Conservation (phyloP, 257 asterid genomes). For the Lithospermum erythrorhizon region DNA sequence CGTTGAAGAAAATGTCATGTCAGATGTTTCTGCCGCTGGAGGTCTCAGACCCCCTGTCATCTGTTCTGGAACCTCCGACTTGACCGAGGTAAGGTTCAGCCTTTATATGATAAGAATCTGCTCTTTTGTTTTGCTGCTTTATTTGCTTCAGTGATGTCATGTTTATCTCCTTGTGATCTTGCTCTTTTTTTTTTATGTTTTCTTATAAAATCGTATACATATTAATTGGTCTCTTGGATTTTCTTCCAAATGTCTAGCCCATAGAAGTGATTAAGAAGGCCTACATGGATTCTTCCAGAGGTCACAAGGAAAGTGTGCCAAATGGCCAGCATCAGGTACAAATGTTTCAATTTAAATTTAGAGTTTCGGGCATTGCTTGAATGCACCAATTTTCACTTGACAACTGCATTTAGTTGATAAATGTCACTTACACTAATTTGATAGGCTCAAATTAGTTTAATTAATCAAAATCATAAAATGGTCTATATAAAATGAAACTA, state of each 20-base stretch:
- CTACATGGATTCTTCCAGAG: constrained; percentile 26
- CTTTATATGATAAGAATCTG: background rate
- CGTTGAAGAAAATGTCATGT: constrained; percentile 23
- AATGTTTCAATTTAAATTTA: background rate
- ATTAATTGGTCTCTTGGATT: background rate
- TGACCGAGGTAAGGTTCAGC: constrained; percentile 33
- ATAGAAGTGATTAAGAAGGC: constrained; percentile 17
- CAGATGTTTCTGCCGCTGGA: constrained; percentile 23
- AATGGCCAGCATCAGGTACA: constrained; percentile 48
- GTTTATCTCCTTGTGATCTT: background rate
- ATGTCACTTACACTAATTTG: no score
- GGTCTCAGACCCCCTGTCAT: constrained; percentile 16
- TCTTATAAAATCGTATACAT: background rate
- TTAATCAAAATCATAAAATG: no score
- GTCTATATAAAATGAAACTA: no score
- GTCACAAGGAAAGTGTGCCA: constrained; percentile 21
- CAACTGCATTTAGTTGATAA: no score
- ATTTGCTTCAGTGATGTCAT: background rate
- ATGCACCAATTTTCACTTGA: no score
- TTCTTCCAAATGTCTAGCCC: constrained; percentile 25
- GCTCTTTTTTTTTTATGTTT: no score
- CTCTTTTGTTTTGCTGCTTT: background rate
- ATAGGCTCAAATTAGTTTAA: no score
- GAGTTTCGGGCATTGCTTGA: no score
- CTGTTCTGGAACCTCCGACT: constrained; percentile 24